A percentile compares a stretch with the other conserved stretches of the same genome.
These are phyloP conservation scores for Spathaspora gorwiae DNA, from an alignment of 805 yeast genomes.

Conservation along the genomic window DNA sequence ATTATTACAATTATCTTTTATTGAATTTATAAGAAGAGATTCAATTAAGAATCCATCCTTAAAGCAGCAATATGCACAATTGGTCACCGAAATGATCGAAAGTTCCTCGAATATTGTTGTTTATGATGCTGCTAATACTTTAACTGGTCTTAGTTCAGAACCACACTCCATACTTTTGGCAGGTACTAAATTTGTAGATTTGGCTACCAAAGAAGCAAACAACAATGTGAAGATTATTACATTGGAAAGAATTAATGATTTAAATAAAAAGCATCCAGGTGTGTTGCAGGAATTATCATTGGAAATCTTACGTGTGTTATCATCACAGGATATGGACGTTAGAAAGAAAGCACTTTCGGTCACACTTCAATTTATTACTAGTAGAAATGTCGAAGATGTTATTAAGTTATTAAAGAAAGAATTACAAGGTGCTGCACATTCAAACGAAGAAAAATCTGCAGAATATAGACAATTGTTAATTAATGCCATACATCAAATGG, in stretches of 20 bases:
- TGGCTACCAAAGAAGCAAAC: constrained; percentile 91
- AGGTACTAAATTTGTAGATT: constrained; percentile 79
- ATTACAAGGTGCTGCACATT: constrained; percentile 64
- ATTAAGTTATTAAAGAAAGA: constrained; percentile 90
- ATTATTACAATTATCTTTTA: constrained; percentile 78
- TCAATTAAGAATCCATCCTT: constrained; percentile 59
- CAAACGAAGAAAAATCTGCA: constrained; percentile 72
- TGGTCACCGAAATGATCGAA: constrained; percentile 71
- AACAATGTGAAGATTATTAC: constrained; percentile 92
- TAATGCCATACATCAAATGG: constrained; percentile 83
- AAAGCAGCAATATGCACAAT: constrained; percentile 64
- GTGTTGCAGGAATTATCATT: constrained; percentile 75
- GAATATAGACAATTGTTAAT: constrained; percentile 89
- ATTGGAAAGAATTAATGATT: constrained; percentile 74
- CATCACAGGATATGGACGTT: constrained; percentile 88
- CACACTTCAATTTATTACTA: constrained; percentile 72
- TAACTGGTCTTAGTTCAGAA: constrained; percentile 57
- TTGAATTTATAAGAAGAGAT: constrained; percentile 87
- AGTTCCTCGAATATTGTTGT: constrained; percentile 61
- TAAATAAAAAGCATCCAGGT: constrained; percentile 74
- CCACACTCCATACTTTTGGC: constrained; percentile 70
- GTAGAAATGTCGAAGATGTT: constrained; percentile 91
- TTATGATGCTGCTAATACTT: constrained; percentile 87
- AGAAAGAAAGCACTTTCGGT: constrained; percentile 83
- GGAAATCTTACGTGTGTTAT: constrained; percentile 79